Conservation (phyloP, 1,139 yeast genomes). For the Saccharomyces hybrid region DNA sequence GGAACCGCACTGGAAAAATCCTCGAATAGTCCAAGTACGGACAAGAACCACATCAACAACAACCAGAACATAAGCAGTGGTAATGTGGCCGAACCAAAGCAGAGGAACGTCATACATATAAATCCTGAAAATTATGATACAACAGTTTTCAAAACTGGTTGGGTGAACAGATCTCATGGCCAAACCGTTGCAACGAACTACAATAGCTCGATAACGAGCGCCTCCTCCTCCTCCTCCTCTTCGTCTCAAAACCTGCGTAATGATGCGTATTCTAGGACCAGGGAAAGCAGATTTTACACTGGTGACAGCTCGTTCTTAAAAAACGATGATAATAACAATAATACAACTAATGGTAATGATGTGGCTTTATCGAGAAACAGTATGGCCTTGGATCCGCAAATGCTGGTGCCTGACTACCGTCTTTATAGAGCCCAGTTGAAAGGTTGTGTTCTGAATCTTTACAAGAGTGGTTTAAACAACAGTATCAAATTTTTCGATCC, state of each 20-base stretch:
- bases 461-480: constrained; percentile 44
- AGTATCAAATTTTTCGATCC: constrained; percentile 43
- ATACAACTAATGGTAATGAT: constrained; percentile 28
- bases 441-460: constrained; percentile 53
- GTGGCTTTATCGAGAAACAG: constrained; percentile 3
- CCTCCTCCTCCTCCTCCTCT: not conserved
- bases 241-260: constrained; percentile 9
- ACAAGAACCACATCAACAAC: constrained; percentile 1
- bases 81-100: not conserved
- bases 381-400: constrained; percentile 9
- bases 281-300: constrained; percentile 24
- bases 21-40: not conserved
- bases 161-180: constrained; percentile 40
- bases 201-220: constrained; percentile 3
- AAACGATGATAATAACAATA: constrained; percentile 15
- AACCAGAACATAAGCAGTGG: not conserved
- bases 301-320: constrained; percentile 1
- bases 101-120: constrained; percentile 8
- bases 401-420: constrained; percentile 30
- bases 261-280: constrained; percentile 23
- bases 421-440: constrained; percentile 55
- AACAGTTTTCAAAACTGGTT: constrained; percentile 37
- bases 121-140: constrained; percentile 34
- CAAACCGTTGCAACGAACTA: constrained; percentile 31
- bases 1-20: constrained; percentile 1